Base-by-base conservation (phyloP, 192 early-diverging fungal genomes). In the Coemansia sp. region DNA sequence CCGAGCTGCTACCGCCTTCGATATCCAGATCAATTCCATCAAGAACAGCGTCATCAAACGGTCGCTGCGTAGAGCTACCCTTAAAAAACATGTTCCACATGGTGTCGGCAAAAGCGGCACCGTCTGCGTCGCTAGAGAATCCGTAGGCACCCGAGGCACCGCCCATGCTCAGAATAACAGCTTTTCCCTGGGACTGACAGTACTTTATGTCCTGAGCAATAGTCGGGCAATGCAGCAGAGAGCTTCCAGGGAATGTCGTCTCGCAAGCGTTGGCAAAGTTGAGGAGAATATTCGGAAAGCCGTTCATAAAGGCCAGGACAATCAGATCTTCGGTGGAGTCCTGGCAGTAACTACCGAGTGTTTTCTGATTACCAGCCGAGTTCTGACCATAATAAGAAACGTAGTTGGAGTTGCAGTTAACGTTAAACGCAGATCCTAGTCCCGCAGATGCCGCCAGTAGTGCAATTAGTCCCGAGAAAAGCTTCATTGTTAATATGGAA, bases 151-250 rank as follows among this genome's bases (percentile, higher is more conserved):
- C 87, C 2, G 80, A 68, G 14, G 84, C 84, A 10, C 89, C 89
- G 38, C 89, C 89, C 48, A 91, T 68, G 38, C 84, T 85, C 0
- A 88, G 66, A 25, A 85, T 64, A 3, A 91, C 65, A 7, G 63
- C 67, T 47, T 86, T 88, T 18, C 89, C 89, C 27, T 80, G 48
- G 3, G 61, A 62, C 64, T 91, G 89, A 58, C 89, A 91, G 48
- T 75, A 70, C 42, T 83, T 69, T 57, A 91, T 88, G 55, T 87
- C 89, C 19, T 61, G 25, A 2, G 73, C 83, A 18, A 91, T 69
- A 17, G 43, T 55, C 0, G 79, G 75, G 48, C 88, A 90, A 40
- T 85, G 71, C 22, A 82, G 73, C 24, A 90, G 52, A 2, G 53
- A n/a, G 18, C 81, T 81, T 10, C 80, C 83, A 0, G 82, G 62